A percentile compares a stretch with the other conserved stretches of the same genome.
Evolutionary conservation across 2,329 filamentous ascomycete species (phyloP).

Genomic region (Dothidotthia symphoricarpi): DNA sequence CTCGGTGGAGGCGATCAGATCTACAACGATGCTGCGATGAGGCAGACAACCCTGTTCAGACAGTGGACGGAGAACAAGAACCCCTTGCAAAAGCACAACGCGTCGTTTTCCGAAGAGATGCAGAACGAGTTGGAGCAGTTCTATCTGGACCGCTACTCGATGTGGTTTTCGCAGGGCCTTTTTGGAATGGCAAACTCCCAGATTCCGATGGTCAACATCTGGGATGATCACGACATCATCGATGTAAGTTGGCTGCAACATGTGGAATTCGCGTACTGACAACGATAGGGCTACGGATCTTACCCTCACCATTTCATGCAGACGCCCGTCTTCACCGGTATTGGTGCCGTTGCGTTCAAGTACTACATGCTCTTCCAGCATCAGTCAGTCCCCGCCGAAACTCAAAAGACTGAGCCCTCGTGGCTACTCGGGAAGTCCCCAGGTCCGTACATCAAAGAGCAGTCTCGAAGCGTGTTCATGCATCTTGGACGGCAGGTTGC

Average conservation of each 20-base stretch:
- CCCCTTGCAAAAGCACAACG: slow-evolving; percentile 72
- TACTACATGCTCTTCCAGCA: slow-evolving; percentile 99
- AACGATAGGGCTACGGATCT: slow-evolving; percentile 74
- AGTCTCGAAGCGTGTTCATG: slow-evolving; percentile 83
- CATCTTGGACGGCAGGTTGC: slow-evolving; percentile 74
- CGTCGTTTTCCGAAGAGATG: slow-evolving; percentile 76
- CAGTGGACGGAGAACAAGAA: slow-evolving; percentile 84
- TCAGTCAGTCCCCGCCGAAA: slow-evolving; percentile 80
- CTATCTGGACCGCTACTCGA: slow-evolving; percentile 82
- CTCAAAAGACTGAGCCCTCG: slow-evolving; percentile 78
- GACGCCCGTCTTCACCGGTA: slow-evolving; percentile 81
- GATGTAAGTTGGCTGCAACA: slow-evolving; percentile 37
- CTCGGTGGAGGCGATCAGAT: slow-evolving; percentile 95
- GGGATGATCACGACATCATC: slow-evolving; percentile 76
- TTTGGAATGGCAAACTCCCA: slow-evolving; percentile 91
- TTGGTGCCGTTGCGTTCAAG: slow-evolving; percentile 92
- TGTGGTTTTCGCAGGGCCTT: slow-evolving; percentile 95
- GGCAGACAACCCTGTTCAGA: slow-evolving; percentile 71
- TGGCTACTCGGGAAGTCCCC: slow-evolving; percentile 79
- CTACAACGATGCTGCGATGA: slow-evolving; percentile 84
- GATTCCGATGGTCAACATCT: slow-evolving; percentile 98
- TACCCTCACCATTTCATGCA: slow-evolving; percentile 92
- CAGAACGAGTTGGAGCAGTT: slow-evolving; percentile 85
- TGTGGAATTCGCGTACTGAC: slow-evolving; percentile 37
- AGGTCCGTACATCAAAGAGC: slow-evolving; percentile 87